Percentiles rank a stretch among this genome's conserved stretches.
Conservation (phyloP, 345 rosid species). For the Abelmoschus esculentus region DNA sequence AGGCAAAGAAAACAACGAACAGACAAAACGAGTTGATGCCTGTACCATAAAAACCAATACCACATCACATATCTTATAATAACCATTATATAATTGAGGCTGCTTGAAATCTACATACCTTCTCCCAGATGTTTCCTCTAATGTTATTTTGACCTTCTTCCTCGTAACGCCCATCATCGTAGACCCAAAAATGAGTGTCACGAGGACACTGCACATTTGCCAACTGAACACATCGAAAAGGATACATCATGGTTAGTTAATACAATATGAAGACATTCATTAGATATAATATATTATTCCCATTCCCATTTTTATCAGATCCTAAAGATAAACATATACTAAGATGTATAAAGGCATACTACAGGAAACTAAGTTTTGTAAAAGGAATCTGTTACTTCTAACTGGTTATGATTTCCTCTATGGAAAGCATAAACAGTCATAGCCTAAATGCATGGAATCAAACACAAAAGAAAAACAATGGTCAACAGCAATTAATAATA, state of each 20-base stretch:
- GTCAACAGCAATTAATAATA: background rate
- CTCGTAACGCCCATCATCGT: conserved; percentile 77
- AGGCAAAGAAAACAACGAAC: conserved; percentile 83
- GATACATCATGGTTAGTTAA: conserved; percentile 1
- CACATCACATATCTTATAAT: conserved; percentile 13
- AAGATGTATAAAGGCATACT: background rate
- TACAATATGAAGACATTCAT: background rate
- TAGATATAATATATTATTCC: background rate
- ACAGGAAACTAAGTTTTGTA: background rate
- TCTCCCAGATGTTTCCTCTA: conserved; percentile 79
- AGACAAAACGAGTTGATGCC: conserved; percentile 84
- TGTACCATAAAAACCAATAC: conserved; percentile 35
- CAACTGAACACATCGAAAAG: conserved; percentile 34
- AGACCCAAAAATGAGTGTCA: conserved; percentile 81
- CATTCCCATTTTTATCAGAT: background rate
- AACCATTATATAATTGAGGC: background rate
- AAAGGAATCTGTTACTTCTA: background rate
- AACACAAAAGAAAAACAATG: background rate
- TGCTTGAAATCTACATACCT: conserved; percentile 32
- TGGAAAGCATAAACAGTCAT: background rate
- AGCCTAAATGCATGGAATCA: background rate
- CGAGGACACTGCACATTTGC: conserved; percentile 76
- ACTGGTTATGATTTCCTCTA: background rate
- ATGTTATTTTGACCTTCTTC: conserved; percentile 84
- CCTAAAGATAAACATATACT: background rate